Base-by-base conservation (phyloP, 305 asterid genomes). In the Fraxinus ornus region DNA sequence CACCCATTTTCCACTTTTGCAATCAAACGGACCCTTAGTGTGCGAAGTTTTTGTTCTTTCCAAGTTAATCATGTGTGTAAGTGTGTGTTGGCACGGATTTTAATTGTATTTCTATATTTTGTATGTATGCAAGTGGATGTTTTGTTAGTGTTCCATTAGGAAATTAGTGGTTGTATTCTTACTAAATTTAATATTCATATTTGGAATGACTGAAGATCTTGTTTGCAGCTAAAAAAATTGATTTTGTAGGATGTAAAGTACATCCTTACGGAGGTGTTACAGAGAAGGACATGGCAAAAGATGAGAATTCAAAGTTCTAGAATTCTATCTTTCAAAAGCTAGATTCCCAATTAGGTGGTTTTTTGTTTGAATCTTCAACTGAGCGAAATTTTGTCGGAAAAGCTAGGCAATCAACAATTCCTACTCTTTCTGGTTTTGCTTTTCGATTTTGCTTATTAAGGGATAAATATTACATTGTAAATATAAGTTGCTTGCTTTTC, bases 351-450 rank as follows among this genome's bases (percentile, higher is more conserved):
- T 84, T 96, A 64, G 90, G 89, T 74, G 99, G 98, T 55, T 84
- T 91, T 88, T 85, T 96, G 78, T 91, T 97, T n/a, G 98, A 93
- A 84, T 97, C 89, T 60, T 91, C 98, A 26, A 74, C 86, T 0
- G 98, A 94, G 91, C 98, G 94, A 86, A 97, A 93, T 76, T 94
- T 96, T 84, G 88, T 91, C 0, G 99, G 99, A 33, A 93, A 94
- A 85, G 72, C 89, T 1, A 98, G 98, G 64, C 98, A 94, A 86
- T 92, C 95, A 5, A 92, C 97, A 30, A 36, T 91, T 82, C 93
- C 92, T 35, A 89, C 97, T 83, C 84, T 96, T 87, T 90, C 97
- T 4, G 94, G 95, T 47, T 44, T 44, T 98, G 83, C 84, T 96
- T 87, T 90, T 95, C 2, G 93, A 94, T 44, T 10, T 44, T 44